Evolutionary conservation across 1,284 basidiomycete species (phyloP), one percentile per base, ranked within the genome.

Genomic region (Ustilago shanxiensis): DNA sequence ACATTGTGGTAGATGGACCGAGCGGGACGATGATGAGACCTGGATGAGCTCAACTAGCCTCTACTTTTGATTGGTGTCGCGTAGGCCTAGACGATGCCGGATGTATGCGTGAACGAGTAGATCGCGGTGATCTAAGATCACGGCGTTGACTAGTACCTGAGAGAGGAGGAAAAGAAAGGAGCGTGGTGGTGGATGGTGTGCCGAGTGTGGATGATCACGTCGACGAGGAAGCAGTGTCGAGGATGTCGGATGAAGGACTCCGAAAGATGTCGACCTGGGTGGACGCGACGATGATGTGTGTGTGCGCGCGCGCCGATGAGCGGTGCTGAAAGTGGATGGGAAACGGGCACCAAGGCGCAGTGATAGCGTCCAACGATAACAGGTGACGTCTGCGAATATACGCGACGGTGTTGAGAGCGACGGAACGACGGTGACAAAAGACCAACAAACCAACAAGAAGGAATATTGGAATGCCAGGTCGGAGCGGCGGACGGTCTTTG

Each of bases 241-340:
- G 22, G 44, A 28, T 29, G 56, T 44, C 41, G 41, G 14, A 35
- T 33, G 31, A 35, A 33, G 31, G 14, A 16, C 6, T 20, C 14
- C 20, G 58, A 18, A 41, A 22, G 49, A 10, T 41, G 31, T 33
- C 39, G 45, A 59, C 26, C 41, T 24, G 11, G 56, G 22, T 24
- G 49, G 45, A 64, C 63, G 68, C 68, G 68, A 65, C 62, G 54
- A 55, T 39, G n/a, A n/a, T n/a, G n/a, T n/a, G n/a, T n/a, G n/a
- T n/a, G 22, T 13, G 41, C 10, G 24, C 31, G 54, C 62, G 62
- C 68, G 68, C 59, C 53, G 57, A 61, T 53, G 47, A 50, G 33
- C 16, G 68, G 45, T 58, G 54, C 18, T 16, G 39, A 22, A 14
- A 47, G 22, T 33, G 18, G 20, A 20, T n/a, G 41, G 31, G 31